phyloP scores from a whole-genome alignment of 805 yeast species.

The Wickerhamomyces bisporus region DNA sequence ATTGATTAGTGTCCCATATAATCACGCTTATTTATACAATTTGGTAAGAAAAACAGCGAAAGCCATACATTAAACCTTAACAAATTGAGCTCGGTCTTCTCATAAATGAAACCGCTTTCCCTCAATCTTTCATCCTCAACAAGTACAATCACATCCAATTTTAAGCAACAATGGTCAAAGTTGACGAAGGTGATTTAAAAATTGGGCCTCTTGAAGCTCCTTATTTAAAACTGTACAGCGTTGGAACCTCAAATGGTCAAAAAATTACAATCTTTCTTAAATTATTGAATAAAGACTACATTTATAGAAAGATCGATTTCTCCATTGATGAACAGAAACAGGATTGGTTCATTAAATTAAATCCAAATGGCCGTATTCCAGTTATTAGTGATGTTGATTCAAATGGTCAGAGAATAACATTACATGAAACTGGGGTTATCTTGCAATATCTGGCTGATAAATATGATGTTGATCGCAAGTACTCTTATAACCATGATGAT shows the following conservation, averaged over 20 bases:
- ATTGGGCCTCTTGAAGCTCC: slow-evolving; percentile 27
- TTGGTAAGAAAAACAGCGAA: no score
- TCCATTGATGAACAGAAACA: slow-evolving; percentile 42
- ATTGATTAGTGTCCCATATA: no score
- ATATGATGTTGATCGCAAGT: slow-evolving; percentile 46
- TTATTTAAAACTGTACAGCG: slow-evolving; percentile 35
- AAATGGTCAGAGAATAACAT: slow-evolving; percentile 34
- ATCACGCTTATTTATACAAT: no score
- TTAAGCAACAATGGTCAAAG: slow-evolving; percentile 1
- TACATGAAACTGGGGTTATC: slow-evolving; percentile 57
- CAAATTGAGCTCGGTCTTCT: no score
- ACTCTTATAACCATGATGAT: slow-evolving; percentile 29
- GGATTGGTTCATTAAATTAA: slow-evolving; percentile 46
- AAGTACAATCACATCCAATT: no score
- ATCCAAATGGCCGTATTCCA: slow-evolving; percentile 61
- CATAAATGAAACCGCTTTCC: no score
- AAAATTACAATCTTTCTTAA: slow-evolving; percentile 32
- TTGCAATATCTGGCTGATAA: slow-evolving; percentile 50
- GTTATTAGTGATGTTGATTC: slow-evolving; percentile 32
- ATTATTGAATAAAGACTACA: slow-evolving; percentile 25
- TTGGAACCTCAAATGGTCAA: slow-evolving; percentile 34
- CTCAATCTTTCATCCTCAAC: no score
- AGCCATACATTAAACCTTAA: no score
- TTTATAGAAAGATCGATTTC: slow-evolving; percentile 35
- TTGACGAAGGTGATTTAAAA: slow-evolving; percentile 15